These are phyloP conservation scores for Thermoascus crustaceus DNA, from an alignment of 2,329 filamentous ascomycete species.

Conservation along the genomic window DNA sequence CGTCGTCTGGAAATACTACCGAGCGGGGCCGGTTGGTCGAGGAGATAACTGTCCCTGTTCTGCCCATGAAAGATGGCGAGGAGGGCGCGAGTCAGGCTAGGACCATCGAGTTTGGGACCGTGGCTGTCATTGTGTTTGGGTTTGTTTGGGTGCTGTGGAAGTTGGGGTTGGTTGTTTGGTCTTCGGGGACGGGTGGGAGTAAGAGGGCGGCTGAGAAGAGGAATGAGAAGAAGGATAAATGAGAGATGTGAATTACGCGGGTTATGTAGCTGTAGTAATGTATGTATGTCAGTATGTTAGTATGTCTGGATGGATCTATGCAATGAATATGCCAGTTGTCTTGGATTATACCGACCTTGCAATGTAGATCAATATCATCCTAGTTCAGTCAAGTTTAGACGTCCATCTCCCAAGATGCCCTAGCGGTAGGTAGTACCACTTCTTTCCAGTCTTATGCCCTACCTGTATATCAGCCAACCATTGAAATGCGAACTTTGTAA, in stretches of 20 bases:
- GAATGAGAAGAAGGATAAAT: constrained; percentile 8
- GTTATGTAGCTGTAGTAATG: too few relatives aligned
- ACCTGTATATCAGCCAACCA: too few relatives aligned
- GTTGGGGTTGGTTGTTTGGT: constrained; percentile 31
- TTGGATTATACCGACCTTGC: background rate
- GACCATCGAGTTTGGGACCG: constrained; percentile 48
- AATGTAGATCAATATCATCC: background rate
- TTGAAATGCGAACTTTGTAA: too few relatives aligned
- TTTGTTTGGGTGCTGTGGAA: constrained; percentile 64
- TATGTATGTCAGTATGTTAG: background rate
- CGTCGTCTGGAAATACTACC: constrained; percentile 14
- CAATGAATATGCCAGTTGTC: background rate
- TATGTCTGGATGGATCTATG: too few relatives aligned
- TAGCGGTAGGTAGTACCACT: too few relatives aligned
- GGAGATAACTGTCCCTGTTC: constrained; percentile 55
- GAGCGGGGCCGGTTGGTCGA: constrained; percentile 40
- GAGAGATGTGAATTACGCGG: too few relatives aligned
- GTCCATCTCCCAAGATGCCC: too few relatives aligned
- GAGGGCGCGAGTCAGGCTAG: constrained; percentile 31
- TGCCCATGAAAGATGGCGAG: constrained; percentile 45
- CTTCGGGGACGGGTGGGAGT: constrained; percentile 14
- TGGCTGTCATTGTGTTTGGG: constrained; percentile 52
- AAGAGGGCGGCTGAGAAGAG: constrained; percentile 4
- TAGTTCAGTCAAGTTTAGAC: too few relatives aligned
- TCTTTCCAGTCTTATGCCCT: too few relatives aligned